Evolutionary conservation across 345 rosid genomes (phyloP), one percentile per base, ranked within the genome.

Genomic region (Triadica sebifera): DNA sequence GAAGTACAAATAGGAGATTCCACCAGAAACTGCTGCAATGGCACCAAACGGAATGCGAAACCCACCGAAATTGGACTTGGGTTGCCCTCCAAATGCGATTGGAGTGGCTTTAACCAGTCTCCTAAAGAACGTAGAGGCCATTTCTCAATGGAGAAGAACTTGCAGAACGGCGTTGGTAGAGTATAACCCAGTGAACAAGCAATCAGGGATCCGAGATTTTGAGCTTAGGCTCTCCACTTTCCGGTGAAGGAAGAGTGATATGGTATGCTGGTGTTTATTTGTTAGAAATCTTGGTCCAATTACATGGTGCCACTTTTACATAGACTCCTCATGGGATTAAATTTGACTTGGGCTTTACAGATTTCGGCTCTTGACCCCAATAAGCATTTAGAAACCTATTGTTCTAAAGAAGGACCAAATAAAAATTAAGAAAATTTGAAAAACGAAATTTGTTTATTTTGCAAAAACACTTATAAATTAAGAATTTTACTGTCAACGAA

Each of bases 1-100:
- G 78, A 73, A 80, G 87, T 83, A 92, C 76, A 84, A 78, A 71
- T 78, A 88, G 34, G 96, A 87, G 83, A 90, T 75, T 78, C 98
- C 98, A 13, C 91, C 97, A 76, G 97, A 89, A 66, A 86, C 84
- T 3, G 96, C 96, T 1, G 95, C 95, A 80, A 89, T 80, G 6
- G 93, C 94, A 13, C 91, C 89, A 22, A 86, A 68, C 16, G 93
- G 87, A 73, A 87, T 67, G 52, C 91, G 90, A 73, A 77, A 84
- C 60, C 85, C 82, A 62, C 68, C 29, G 74, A 62, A 83, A 76
- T 71, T 75, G 52, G 88, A 84, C 65, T 79, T 81, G 53, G 72
- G 19, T 62, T 84, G 91, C 70, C 83, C 66, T 29, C 34, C 34
- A 29, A 29, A 29, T 29, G 34, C 2, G 24, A 84, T 49, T 25